phyloP scores from a whole-genome alignment of 805 yeast species.

The Yarrowia sp. region DNA sequence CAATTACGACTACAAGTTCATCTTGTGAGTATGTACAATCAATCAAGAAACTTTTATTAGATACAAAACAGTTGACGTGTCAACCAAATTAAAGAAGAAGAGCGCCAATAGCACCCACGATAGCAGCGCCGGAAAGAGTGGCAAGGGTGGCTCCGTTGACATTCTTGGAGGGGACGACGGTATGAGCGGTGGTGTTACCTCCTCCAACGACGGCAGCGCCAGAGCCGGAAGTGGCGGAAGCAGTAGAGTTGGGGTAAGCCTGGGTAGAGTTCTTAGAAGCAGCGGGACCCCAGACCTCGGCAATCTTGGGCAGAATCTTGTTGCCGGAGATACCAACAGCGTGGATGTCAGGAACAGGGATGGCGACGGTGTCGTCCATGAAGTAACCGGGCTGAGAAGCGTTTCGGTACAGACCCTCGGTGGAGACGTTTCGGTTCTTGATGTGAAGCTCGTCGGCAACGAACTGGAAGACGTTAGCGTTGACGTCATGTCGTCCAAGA shows the following conservation, averaged over 20 bases:
- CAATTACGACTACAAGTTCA: too few relatives aligned
- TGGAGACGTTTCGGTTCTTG: conserved; percentile 3
- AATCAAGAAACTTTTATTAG: not conserved
- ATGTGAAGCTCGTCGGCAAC: conserved; percentile 5
- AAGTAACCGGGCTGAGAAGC: conserved; percentile 8
- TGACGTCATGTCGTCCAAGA: conserved; percentile 7
- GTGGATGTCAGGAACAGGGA: not conserved
- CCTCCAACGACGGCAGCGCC: not conserved
- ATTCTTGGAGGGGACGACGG: conserved; percentile 1
- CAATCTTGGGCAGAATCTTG: conserved; percentile 12
- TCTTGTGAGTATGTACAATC: not conserved
- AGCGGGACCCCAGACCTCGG: not conserved
- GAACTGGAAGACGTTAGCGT: conserved; percentile 7
- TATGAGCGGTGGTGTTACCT: not conserved
- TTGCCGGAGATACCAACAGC: conserved; percentile 14
- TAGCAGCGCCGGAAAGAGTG: conserved; percentile 3
- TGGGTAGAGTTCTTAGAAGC: not conserved
- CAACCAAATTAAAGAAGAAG: not conserved
- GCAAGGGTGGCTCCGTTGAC: not conserved
- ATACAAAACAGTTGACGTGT: not conserved
- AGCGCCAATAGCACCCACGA: conserved; percentile 3
- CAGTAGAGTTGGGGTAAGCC: conserved; percentile 2
- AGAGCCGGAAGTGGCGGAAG: not conserved
- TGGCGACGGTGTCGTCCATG: not conserved
- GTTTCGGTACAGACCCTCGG: conserved; percentile 5